Conservation (phyloP, 495 filamentous ascomycete genomes). For the Tirmania nivea region DNA sequence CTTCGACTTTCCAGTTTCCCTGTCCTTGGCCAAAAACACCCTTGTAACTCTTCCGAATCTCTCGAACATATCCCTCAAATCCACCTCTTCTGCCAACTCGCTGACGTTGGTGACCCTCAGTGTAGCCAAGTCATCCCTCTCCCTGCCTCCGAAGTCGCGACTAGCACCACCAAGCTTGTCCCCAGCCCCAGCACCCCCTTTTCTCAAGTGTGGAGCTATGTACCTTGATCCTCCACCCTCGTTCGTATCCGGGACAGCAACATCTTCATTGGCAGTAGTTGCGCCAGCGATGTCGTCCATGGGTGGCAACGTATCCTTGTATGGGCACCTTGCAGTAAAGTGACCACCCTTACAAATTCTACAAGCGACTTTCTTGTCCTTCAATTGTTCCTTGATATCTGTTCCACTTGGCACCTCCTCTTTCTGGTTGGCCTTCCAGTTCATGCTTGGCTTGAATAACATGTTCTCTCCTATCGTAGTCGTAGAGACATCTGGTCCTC, state of each 20-base stretch:
- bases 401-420: conserved; percentile 58
- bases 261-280: not conserved
- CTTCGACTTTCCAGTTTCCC: conserved; percentile 85
- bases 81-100: conserved; percentile 90
- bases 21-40: conserved; percentile 91
- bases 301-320: conserved; percentile 63
- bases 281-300: conserved; percentile 34
- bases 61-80: conserved; percentile 93
- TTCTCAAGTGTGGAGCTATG: conserved; percentile 77
- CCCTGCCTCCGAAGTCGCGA: conserved; percentile 61
- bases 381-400: conserved; percentile 74
- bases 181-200: conserved; percentile 36
- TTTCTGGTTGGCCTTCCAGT: conserved; percentile 75
- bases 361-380: conserved; percentile 99
- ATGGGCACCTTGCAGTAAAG: conserved; percentile 79
- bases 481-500: conserved; percentile 56
- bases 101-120: conserved; percentile 90
- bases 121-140: conserved; percentile 89
- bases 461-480: conserved; percentile 95
- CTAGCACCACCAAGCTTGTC: conserved; percentile 78
- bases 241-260: conserved; percentile 25
- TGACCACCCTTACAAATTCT: conserved; percentile 96
- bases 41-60: conserved; percentile 87
- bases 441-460: conserved; percentile 67
- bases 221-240: conserved; percentile 41